Evolutionary conservation across 495 filamentous ascomycete species (phyloP), one percentile per base, ranked within the genome.

Genomic region (Rostrohypoxylon terebratum): DNA sequence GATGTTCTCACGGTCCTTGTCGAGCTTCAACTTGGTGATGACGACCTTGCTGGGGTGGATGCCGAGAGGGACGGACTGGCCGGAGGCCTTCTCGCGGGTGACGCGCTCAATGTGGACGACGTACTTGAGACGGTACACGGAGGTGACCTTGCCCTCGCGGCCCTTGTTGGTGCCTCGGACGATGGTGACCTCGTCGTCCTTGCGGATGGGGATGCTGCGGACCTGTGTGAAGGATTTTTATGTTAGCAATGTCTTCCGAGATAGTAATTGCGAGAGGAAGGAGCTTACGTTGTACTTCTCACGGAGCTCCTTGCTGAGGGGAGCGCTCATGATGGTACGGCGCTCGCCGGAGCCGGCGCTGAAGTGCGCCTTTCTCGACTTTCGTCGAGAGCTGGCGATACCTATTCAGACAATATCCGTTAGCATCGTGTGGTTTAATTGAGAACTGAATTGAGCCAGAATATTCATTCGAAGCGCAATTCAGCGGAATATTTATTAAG

Each of bases 311-410:
- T 96, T 97, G 88, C 89, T 92, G 66, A 99, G 89, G 66, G 93
- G 92, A 58, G 96, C 96, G 85, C 89, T 92, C 93, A 99, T 96
- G 85, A 94, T 94, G 73, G 90, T 86, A 77, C 96, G 92, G 82
- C 96, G 94, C 78, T 92, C 89, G 85, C 90, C 92, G 80, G 93
- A 97, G 57, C 94, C 94, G 69, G 96, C 96, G 71, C 83, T 83
- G 90, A 97, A 98, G 88, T 99, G 95, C 74, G 92, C 93, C 89
- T 96, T 96, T 85, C 96, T 93, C 82, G 92, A 93, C 92, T 99
- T 99, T 83, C 94, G 89, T 84, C 96, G 91, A 79, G 93, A 97
- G 83, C 92, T 93, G 83, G 89, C 84, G 80, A 94, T 79, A 59
- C 83, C 91, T 93, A 16, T 60, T 21, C 9, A 73, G 16, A 13